Base-by-base conservation (phyloP, 352 stramenopile genomes). In the Pythium apleroticum region DNA sequence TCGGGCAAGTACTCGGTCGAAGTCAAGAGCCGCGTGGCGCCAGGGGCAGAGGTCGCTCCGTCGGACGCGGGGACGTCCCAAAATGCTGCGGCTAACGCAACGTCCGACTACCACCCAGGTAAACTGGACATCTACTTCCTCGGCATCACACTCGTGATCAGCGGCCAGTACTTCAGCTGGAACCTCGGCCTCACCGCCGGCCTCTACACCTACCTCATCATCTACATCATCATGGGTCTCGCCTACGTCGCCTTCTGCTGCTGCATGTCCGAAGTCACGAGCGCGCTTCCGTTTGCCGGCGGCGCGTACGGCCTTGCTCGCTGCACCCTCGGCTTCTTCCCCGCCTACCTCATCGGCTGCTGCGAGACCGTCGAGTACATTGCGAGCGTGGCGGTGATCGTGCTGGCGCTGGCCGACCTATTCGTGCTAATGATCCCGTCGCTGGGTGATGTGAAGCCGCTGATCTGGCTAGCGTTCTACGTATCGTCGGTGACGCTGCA, bases 131-230 rank as follows among this genome's bases (percentile, higher is more conserved):
- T 72, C 49, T 72, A 49, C 45, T 35, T 63, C 1, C 55, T 72
- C 14, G 66, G 66, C 15, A 68, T 72, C 46, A 72, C 66, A 19
- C 60, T 65, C 45, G 66, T 68, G 19, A 57, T 72, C 37, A 50
- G 66, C 27, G 66, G 59, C 7, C 59, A 72, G 43, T 68, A 65
- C 57, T 68, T 72, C 33, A 57, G 45, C 17, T 72, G 66, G 66
- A 72, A 72, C 45, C 35, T 33, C 25, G 66, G 66, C 15, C 49
- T 72, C 19, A 19, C 35, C 15, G 66, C 66, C 12, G 66, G 66
- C 17, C 46, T 72, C 3, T 41, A 41, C 35, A 41, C 8, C 35
- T 41, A 41, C 14, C 35, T 41, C 10, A 41, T 41, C 35, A 41
- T 41, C 35, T 41, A 41, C 35, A 41, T 41, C 35, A 15, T 41